phyloP scores from a whole-genome alignment of 169 alveolate genomes.

The Plasmodium berghei region DNA sequence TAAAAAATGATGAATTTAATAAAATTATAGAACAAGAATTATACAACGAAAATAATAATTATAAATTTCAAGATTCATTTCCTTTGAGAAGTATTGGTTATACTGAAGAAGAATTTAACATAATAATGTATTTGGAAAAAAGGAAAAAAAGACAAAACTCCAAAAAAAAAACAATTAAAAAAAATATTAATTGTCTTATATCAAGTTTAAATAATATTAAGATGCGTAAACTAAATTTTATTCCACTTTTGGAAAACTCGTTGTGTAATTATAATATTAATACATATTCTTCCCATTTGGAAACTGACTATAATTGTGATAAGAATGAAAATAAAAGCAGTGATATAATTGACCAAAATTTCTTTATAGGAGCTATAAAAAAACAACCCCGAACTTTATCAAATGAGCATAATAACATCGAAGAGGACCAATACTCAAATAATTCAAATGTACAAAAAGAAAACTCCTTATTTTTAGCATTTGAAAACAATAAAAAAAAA shows the following conservation, averaged over 20 bases:
- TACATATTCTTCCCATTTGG: no score
- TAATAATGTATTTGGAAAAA: constrained; percentile 43
- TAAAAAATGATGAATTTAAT: constrained; percentile 41
- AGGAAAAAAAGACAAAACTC: constrained; percentile 38
- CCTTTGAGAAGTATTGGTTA: constrained; percentile 12
- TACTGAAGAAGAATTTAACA: constrained; percentile 59
- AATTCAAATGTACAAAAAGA: not conserved
- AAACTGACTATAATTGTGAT: no score
- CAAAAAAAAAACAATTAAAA: constrained; percentile 3
- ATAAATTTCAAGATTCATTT: not conserved
- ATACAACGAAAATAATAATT: not conserved
- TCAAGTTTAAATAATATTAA: constrained; percentile 12
- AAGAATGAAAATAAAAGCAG: no score
- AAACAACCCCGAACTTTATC: no score
- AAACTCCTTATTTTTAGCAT: not conserved
- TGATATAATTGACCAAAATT: no score
- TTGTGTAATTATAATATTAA: constrained; percentile 28
- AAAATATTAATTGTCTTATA: constrained; percentile 6
- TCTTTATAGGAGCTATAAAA: no score
- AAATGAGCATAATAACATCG: no score
- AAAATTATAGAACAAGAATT: constrained; percentile 55
- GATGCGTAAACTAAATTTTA: constrained; percentile 21
- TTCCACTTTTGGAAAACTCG: constrained; percentile 40
- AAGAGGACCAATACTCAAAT: not conserved
- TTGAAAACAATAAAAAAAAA: not conserved